Conservation (phyloP, 305 asterid species). For the Fraxinus ornus region DNA sequence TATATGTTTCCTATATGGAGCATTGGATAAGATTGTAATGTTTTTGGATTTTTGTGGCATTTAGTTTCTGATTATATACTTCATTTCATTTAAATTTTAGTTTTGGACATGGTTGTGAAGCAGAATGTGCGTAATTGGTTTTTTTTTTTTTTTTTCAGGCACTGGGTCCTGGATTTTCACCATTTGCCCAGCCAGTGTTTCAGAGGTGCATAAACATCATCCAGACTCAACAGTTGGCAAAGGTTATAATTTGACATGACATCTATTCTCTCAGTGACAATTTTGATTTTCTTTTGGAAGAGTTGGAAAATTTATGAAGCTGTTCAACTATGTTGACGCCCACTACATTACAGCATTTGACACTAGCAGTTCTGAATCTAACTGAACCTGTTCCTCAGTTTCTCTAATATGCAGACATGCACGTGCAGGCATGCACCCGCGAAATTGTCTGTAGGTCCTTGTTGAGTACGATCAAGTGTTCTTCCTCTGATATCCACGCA, state of each 20-base stretch:
- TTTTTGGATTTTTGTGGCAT: slow-evolving; percentile 3
- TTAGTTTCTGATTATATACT: not conserved
- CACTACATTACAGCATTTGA: not conserved
- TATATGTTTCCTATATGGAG: not conserved
- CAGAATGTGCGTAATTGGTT: slow-evolving; percentile 19
- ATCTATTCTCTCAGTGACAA: slow-evolving; percentile 14
- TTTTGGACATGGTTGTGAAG: slow-evolving; percentile 2
- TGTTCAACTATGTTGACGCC: not conserved
- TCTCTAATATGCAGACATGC: not conserved
- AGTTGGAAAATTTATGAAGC: slow-evolving; percentile 6
- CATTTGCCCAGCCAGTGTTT: slow-evolving; percentile 89
- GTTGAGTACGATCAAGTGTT: not conserved
- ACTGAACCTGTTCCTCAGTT: not conserved
- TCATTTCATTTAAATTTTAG: not conserved
- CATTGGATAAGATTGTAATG: not conserved
- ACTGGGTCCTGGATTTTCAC: slow-evolving; percentile 85
- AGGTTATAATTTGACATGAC: slow-evolving; percentile 47
- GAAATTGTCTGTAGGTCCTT: slow-evolving; percentile 1
- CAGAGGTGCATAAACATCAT: slow-evolving; percentile 94
- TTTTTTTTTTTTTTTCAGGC: slow-evolving; percentile 56
- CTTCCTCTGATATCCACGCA: not conserved
- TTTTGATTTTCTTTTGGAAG: not conserved
- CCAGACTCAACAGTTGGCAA: slow-evolving; percentile 88
- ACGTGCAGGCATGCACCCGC: not conserved
- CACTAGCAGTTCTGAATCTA: slow-evolving; percentile 3